Evolutionary conservation across 257 asterid genomes (phyloP), one percentile per base, ranked within the genome.

Genomic region (Forsythia viridissima): DNA sequence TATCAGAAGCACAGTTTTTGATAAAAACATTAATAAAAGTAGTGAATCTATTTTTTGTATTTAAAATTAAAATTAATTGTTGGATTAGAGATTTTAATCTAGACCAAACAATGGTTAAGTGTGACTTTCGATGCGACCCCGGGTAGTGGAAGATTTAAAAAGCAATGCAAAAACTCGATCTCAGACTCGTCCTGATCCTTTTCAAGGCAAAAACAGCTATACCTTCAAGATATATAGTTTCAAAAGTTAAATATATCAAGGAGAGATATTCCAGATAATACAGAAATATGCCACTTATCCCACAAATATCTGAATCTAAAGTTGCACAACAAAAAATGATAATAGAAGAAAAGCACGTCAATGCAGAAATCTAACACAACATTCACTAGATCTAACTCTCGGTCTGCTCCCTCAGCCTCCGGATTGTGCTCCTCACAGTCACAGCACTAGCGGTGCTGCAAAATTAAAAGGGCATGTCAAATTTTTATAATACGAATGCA

Each of bases 391-490:
- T 80, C 75, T 87, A 90, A 77, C 82, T 84, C 87, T 90, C 92
- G 0, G 91, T 85, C 80, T 86, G 88, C 92, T 91, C 92, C 88
- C 93, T 89, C 72, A 90, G 70, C 88, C 95, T 87, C 65, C 93
- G 76, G 84, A 87, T 90, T 67, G 95, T 87, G 84, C 93, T 90
- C 83, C 95, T 75, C 11, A 91, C 93, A 8, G 93, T 91, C 76
- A 91, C 93, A 36, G 93, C 92, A 81, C 92, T 87, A 2, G 96
- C 91, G 2, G 96, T 89, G 85, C 91, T 89, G 88, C 79, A 72
- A 77, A 73, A 75, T 72, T 77, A 21, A 72, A 6, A 0, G 12
- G 30, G 30, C 11, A n/a, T 16, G 30, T 57, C 34, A 57, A 57
- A 16, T 7, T 57, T 7, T 57, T 1, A 57, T 57, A 7, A 6